phyloP scores from a whole-genome alignment of 1,284 basidiomycete genomes.

The Sporisorium reilianum region DNA sequence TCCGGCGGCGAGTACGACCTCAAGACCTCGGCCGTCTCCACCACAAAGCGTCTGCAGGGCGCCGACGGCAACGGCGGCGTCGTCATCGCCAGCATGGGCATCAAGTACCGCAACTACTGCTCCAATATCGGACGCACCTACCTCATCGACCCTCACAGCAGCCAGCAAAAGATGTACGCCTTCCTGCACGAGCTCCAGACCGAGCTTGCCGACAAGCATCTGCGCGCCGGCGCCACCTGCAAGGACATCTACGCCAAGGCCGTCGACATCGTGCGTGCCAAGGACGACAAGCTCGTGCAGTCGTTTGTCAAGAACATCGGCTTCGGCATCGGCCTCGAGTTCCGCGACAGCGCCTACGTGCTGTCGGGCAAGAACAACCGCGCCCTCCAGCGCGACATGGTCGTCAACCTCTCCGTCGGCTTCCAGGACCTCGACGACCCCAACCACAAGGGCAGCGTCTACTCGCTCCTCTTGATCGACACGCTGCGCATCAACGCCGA shows the following conservation, averaged over 20 bases:
- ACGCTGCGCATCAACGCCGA: slow-evolving; percentile 82
- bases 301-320: slow-evolving; percentile 90
- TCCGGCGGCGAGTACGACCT: slow-evolving; percentile 92
- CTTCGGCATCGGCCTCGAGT: slow-evolving; percentile 82
- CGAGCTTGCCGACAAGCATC: slow-evolving; percentile 77
- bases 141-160: slow-evolving; percentile 89
- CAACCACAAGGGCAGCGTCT: slow-evolving; percentile 79
- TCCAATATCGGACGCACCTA: slow-evolving; percentile 92
- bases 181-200: slow-evolving; percentile 83
- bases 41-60: slow-evolving; percentile 74
- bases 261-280: slow-evolving; percentile 79
- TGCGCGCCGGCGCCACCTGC: slow-evolving; percentile 83
- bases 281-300: slow-evolving; percentile 84
- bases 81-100: slow-evolving; percentile 85
- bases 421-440: slow-evolving; percentile 81
- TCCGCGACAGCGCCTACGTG: slow-evolving; percentile 87
- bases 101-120: slow-evolving; percentile 93
- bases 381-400: slow-evolving; percentile 82
- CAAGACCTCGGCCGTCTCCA: slow-evolving; percentile 85
- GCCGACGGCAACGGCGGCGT: slow-evolving; percentile 83
- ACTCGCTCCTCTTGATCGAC: slow-evolving; percentile 89
- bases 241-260: slow-evolving; percentile 86
- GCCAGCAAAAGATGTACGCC: slow-evolving; percentile 77
- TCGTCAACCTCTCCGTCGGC: slow-evolving; percentile 85
- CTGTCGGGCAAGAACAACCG: slow-evolving; percentile 84